Evolutionary conservation across 768 basidiomycete genomes (phyloP).

Genomic region (Piloderma croceum): DNA sequence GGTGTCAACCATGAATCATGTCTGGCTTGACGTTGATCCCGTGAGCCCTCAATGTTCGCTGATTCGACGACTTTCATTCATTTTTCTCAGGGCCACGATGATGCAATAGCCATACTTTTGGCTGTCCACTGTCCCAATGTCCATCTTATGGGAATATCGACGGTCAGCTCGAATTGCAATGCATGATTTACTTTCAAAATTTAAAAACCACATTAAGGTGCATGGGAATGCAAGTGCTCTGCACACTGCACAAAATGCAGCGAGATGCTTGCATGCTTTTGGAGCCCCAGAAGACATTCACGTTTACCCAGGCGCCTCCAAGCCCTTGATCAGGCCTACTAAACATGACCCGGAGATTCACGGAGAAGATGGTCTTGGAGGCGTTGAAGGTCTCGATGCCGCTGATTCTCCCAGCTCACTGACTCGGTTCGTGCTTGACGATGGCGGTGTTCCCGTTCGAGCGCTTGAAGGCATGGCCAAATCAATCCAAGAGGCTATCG

Average conservation of each 20-base stretch:
- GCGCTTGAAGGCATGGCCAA: constrained; percentile 69
- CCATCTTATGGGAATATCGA: constrained; percentile 75
- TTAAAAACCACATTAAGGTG: constrained; percentile 48
- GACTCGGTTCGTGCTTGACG: constrained; percentile 40
- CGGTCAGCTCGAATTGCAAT: constrained; percentile 38
- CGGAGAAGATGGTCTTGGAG: constrained; percentile 76
- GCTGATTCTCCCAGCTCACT: constrained; percentile 43
- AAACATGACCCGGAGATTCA: constrained; percentile 76
- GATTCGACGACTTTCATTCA: background rate
- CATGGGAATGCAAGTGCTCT: constrained; percentile 73
- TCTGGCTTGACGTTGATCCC: constrained; percentile 68
- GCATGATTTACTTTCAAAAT: background rate
- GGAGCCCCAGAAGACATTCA: constrained; percentile 52
- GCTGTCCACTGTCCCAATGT: constrained; percentile 64
- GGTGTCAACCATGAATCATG: constrained; percentile 16
- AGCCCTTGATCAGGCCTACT: constrained; percentile 59
- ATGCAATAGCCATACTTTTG: constrained; percentile 78
- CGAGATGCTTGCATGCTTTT: constrained; percentile 71
- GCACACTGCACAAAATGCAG: constrained; percentile 66
- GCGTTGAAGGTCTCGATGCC: constrained; percentile 70
- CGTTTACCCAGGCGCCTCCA: constrained; percentile 64
- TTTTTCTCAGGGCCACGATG: constrained; percentile 71
- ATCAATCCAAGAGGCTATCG: constrained; percentile 43
- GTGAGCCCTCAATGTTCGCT: constrained; percentile 39
- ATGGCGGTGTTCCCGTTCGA: constrained; percentile 36